Evolutionary conservation across 2,329 filamentous ascomycete genomes (phyloP).

Genomic region (Fonsecaea pugnacius): DNA sequence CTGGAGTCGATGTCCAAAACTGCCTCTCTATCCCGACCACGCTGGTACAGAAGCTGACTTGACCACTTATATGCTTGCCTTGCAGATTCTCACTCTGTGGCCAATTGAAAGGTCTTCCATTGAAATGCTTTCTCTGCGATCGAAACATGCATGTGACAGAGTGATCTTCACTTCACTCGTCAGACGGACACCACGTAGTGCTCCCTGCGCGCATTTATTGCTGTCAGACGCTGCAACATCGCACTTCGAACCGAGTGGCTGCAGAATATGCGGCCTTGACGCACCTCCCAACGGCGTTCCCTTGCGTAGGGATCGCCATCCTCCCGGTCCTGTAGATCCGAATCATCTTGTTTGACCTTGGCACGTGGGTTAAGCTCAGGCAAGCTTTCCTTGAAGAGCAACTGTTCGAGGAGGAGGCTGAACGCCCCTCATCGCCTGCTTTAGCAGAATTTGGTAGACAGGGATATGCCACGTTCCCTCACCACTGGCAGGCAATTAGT

Average conservation of each 20-base stretch:
- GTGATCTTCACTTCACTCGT: background rate
- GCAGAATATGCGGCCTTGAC: background rate
- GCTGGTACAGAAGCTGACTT: background rate
- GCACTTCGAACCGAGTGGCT: constrained; percentile 17
- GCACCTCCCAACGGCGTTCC: background rate
- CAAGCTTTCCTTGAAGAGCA: background rate
- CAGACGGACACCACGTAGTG: background rate
- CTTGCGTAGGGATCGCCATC: constrained; percentile 8
- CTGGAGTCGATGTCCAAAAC: background rate
- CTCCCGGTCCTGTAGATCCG: constrained; percentile 2
- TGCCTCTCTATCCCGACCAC: background rate
- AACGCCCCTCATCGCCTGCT: constrained; percentile 3
- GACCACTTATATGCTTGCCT: background rate
- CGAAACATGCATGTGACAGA: background rate
- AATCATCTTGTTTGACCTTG: constrained; percentile 24
- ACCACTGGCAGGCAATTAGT: constrained; percentile 1
- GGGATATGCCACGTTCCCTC: constrained; percentile 6
- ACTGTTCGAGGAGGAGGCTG: background rate
- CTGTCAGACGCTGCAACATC: constrained; percentile 12
- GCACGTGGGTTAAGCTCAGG: constrained; percentile 20
- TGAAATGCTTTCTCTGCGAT: background rate
- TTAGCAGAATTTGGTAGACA: background rate
- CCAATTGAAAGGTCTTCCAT: background rate
- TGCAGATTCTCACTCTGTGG: background rate
- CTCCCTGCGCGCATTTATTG: background rate